Percentiles rank a stretch among this genome's conserved stretches.
Evolutionary conservation across 1,139 yeast genomes (phyloP).

Genomic region (Taphrina deformans): DNA sequence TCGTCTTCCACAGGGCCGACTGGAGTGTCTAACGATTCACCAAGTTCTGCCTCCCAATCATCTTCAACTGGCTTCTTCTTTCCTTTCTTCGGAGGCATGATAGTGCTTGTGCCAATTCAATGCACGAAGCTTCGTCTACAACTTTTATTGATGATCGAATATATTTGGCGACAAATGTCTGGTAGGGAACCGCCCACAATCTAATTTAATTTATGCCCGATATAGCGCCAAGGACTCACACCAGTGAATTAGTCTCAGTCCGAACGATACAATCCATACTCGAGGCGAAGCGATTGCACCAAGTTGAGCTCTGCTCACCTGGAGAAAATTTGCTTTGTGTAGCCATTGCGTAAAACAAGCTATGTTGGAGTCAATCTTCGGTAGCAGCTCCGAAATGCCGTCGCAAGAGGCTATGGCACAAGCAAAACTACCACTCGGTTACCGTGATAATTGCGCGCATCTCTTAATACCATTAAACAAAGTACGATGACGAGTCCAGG

Average conservation of each 20-base stretch:
- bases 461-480: constrained; percentile 66
- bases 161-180: neutral
- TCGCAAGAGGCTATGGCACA: constrained; percentile 71
- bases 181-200: neutral
- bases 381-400: constrained; percentile 11
- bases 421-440: constrained; percentile 73
- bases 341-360: neutral
- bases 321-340: neutral
- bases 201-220: neutral
- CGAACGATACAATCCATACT: no score
- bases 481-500: constrained; percentile 17
- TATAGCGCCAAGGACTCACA: neutral
- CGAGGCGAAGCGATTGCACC: no score
- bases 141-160: neutral
- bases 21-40: constrained; percentile 32
- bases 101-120: neutral
- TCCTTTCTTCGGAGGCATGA: constrained; percentile 35
- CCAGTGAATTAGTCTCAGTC: no score
- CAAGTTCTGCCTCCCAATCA: constrained; percentile 37
- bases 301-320: no score
- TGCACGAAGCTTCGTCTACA: neutral
- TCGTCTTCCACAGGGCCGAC: constrained; percentile 1
- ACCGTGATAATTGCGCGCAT: constrained; percentile 85
- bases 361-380: constrained; percentile 24
- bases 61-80: constrained; percentile 35